Evolutionary conservation across 345 rosid genomes (phyloP).

Genomic region (Eucalyptus cloeziana): DNA sequence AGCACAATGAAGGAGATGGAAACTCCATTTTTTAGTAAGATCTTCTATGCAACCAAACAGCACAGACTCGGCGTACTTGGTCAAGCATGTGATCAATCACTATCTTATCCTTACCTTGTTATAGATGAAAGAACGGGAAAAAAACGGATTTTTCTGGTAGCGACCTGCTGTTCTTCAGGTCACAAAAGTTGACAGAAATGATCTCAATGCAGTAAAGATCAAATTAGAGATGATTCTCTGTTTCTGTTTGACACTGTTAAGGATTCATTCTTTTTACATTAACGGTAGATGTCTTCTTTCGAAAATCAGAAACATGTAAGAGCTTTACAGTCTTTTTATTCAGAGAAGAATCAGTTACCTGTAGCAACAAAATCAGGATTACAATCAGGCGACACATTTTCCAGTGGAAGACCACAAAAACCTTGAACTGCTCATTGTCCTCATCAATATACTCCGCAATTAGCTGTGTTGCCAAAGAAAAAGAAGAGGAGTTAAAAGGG

Average conservation of each 20-base stretch:
- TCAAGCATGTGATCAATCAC: background rate
- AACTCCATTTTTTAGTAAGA: background rate
- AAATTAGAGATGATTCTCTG: background rate
- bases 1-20: background rate
- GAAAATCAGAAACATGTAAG: background rate
- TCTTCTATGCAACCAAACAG: background rate
- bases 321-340: background rate
- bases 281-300: background rate
- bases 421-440: background rate
- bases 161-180: background rate
- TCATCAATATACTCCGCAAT: slow-evolving; percentile 8
- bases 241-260: background rate
- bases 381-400: slow-evolving; percentile 15
- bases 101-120: background rate
- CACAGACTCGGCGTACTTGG: background rate
- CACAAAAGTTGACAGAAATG: background rate
- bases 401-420: slow-evolving; percentile 16
- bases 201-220: background rate
- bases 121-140: background rate
- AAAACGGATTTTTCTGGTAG: background rate
- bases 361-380: slow-evolving; percentile 13
- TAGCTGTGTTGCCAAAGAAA: slow-evolving; percentile 4
- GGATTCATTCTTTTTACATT: background rate
- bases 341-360: slow-evolving; percentile 13
- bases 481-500: background rate